Evolutionary conservation across 1,284 basidiomycete genomes (phyloP).

Genomic region (Sphagnurus paluster): DNA sequence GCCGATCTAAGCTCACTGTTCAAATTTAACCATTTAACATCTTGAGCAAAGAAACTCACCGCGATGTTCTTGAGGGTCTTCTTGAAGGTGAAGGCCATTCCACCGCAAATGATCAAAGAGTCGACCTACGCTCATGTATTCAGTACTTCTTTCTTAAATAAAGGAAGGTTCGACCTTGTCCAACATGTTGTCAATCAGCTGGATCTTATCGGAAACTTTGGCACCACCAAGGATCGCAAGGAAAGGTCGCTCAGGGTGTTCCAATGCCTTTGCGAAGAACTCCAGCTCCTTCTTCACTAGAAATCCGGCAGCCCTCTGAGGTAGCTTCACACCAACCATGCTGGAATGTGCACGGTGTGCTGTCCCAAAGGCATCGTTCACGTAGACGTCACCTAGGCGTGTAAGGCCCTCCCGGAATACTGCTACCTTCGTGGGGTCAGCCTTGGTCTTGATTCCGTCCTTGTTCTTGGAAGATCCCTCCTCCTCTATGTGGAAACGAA

Average conservation of each 20-base stretch:
- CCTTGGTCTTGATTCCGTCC: conserved; percentile 92
- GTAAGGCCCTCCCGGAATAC: conserved; percentile 90
- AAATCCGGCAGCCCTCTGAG: conserved; percentile 94
- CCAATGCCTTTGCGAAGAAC: conserved; percentile 97
- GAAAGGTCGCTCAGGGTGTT: conserved; percentile 94
- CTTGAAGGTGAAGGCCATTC: conserved; percentile 99
- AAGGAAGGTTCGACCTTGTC: conserved; percentile 69
- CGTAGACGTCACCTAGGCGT: conserved; percentile 92
- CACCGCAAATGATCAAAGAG: conserved; percentile 95
- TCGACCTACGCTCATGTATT: conserved; percentile 63
- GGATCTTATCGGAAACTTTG: conserved; percentile 99
- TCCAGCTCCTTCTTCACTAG: conserved; percentile 99
- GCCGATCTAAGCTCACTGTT: too few relatives aligned
- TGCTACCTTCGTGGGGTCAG: conserved; percentile 79
- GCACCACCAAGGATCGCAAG: conserved; percentile 98
- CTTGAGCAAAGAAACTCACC: too few relatives aligned
- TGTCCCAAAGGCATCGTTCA: conserved; percentile 99
- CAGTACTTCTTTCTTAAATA: neutral
- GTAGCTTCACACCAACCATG: conserved; percentile 95
- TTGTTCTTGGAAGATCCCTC: conserved; percentile 94
- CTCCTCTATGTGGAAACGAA: conserved; percentile 98
- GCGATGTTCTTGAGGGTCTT: conserved; percentile 86
- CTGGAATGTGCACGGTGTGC: conserved; percentile 98
- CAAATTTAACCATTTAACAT: too few relatives aligned
- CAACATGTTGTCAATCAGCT: conserved; percentile 98